Percentiles rank a stretch among this genome's conserved stretches.
These are phyloP conservation scores for Chamaecyparis obtusa DNA, from an alignment of 75 land plant genomes.

Conservation along the genomic window DNA sequence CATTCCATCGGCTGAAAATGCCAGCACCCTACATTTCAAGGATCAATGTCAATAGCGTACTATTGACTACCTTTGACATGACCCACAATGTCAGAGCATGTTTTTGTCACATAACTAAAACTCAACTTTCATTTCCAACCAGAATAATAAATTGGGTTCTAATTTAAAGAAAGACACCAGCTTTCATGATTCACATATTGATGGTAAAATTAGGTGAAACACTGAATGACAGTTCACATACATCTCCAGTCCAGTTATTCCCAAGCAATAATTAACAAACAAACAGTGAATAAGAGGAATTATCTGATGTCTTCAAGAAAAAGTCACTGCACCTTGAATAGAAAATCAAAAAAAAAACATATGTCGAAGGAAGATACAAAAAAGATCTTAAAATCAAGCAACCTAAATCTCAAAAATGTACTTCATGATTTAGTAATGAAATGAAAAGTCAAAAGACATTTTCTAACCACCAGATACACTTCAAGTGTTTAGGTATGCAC, in stretches of 20 bases:
- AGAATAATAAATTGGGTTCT: not conserved
- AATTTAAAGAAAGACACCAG: not conserved
- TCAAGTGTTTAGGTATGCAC: not conserved
- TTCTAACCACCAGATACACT: not conserved
- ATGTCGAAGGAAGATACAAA: no score
- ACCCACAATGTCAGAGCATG: not conserved
- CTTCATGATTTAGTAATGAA: not conserved
- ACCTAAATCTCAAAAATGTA: not conserved
- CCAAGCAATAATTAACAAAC: not conserved
- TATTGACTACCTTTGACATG: not conserved
- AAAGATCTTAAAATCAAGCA: not conserved
- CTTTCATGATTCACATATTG: not conserved
- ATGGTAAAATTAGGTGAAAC: not conserved
- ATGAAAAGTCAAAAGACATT: no score
- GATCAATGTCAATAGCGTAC: not conserved
- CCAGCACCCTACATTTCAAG: not conserved
- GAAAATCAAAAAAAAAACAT: no score
- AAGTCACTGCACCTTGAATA: not conserved
- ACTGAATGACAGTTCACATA: not conserved
- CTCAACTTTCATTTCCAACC: not conserved
- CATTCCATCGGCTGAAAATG: not conserved
- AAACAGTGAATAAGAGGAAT: not conserved
- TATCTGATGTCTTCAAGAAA: not conserved
- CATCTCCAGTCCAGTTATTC: not conserved
- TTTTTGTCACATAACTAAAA: not conserved